Evolutionary conservation across 2,329 filamentous ascomycete genomes (phyloP), one percentile per base, ranked within the genome.

Genomic region (Pyrenophora tritici-repentis): DNA sequence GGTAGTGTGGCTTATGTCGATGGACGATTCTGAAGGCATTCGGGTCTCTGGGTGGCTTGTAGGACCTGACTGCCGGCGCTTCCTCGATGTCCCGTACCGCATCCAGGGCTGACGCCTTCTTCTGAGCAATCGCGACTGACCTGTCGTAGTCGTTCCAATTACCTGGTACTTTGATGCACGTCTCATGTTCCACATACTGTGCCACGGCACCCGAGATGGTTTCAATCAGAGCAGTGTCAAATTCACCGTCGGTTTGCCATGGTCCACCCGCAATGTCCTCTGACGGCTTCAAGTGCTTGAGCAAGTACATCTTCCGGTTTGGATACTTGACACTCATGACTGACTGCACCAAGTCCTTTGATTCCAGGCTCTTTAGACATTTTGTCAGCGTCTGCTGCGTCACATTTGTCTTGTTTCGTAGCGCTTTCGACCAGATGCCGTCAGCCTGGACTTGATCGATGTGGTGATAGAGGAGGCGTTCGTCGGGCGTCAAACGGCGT

Each of bases 261-360:
- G 91, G 89, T 1, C 94, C 94, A 40, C 94, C 94, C 0, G 91
- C 96, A 39, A 95, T 90, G 55, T 94, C 89, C 56, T 97, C 92
- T 46, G 88, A 90, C 0, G 94, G 93, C 9, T 86, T 85, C 54
- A 99, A 83, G 56, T 87, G 87, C 46, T 87, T 85, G 67, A 96
- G 87, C 82, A 99, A 96, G 80, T 94, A 99, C 83, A 96, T 96
- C 76, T 96, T 96, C 71, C 94, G 89, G 61, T 87, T 89, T 22
- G 91, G 90, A 68, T 89, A 87, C 76, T 96, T 91, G 75, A 96
- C 91, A 73, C 88, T 94, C 76, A 93, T 94, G 76, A 97, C 91
- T 50, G 87, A 86, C 66, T 89, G 89, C 73, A 99, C 91, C 70
- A 95, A 86, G 31, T 86, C 85, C 71, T 91, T 92, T 33, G 81